Percentiles rank a stretch among this genome's conserved stretches.
Conservation (phyloP, 1,139 yeast species). For the Diutina mesorugosa region DNA sequence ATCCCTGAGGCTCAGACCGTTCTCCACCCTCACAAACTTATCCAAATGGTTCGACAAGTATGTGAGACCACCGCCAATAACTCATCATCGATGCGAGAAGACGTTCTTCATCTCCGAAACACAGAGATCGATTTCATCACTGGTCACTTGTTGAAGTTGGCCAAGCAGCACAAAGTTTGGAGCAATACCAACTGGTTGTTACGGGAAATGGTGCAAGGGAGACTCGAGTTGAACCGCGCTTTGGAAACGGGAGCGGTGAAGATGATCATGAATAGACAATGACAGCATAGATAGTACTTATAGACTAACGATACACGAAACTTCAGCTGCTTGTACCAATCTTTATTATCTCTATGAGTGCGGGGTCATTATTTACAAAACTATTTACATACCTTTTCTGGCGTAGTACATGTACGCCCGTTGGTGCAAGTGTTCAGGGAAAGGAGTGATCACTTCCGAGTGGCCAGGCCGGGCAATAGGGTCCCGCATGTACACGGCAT, state of each 20-base stretch:
- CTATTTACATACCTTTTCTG: conserved; percentile 50
- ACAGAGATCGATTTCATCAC: conserved; percentile 77
- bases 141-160: conserved; percentile 52
- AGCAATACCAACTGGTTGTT: conserved; percentile 36
- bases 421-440: conserved; percentile 73
- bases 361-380: background rate
- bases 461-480: conserved; percentile 97
- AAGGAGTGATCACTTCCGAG: conserved; percentile 91
- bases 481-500: conserved; percentile 88
- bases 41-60: conserved; percentile 33
- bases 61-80: conserved; percentile 40
- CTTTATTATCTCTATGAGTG: background rate
- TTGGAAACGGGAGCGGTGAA: background rate
- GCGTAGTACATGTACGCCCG: conserved; percentile 93
- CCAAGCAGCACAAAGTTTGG: conserved; percentile 22
- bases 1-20: conserved; percentile 23
- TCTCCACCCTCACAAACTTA: conserved; percentile 30
- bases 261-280: background rate
- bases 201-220: conserved; percentile 32
- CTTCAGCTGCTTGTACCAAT: background rate
- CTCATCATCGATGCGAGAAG: conserved; percentile 84
- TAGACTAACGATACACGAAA: background rate
- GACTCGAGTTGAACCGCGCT: conserved; percentile 11
- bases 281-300: background rate
- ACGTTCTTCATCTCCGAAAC: conserved; percentile 41